phyloP scores from a whole-genome alignment of 1,284 basidiomycete genomes.

The Uromyces viciae-fabae region DNA sequence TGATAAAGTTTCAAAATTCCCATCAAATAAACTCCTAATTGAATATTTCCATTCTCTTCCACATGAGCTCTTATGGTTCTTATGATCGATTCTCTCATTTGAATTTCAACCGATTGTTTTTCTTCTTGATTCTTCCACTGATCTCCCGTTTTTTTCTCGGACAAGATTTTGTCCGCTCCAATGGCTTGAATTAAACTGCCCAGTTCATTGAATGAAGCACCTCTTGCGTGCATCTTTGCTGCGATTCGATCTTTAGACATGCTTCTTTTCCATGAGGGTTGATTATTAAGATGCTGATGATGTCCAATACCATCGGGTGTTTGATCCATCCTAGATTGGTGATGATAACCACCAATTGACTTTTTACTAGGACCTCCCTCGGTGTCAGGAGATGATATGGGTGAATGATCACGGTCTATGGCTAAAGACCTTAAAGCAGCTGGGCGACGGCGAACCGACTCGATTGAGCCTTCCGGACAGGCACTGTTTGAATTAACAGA shows the following conservation, averaged over 20 bases:
- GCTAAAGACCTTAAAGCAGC: constrained; percentile 13
- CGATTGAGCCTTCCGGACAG: constrained; percentile 9
- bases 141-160: constrained; percentile 24
- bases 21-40: constrained; percentile 25
- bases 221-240: constrained; percentile 34
- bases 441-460: constrained; percentile 18
- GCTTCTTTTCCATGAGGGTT: constrained; percentile 27
- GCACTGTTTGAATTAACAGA: constrained; percentile 6
- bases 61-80: constrained; percentile 13
- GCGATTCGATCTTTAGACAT: constrained; percentile 30
- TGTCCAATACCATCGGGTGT: constrained; percentile 6
- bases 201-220: constrained; percentile 23
- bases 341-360: no score
- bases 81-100: constrained; percentile 40
- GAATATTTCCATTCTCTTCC: constrained; percentile 29
- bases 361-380: constrained; percentile 12
- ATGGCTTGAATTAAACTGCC: constrained; percentile 32
- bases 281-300: no score
- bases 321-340: constrained; percentile 8
- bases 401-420: constrained; percentile 21
- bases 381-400: constrained; percentile 28
- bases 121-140: constrained; percentile 24
- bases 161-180: constrained; percentile 6
- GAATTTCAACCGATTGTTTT: constrained; percentile 16
- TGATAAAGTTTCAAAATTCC: constrained; percentile 28